A percentile compares a stretch with the other conserved stretches of the same genome.
Conservation (phyloP, 2,329 filamentous ascomycete genomes). For the Ceratocystis cubensis region DNA sequence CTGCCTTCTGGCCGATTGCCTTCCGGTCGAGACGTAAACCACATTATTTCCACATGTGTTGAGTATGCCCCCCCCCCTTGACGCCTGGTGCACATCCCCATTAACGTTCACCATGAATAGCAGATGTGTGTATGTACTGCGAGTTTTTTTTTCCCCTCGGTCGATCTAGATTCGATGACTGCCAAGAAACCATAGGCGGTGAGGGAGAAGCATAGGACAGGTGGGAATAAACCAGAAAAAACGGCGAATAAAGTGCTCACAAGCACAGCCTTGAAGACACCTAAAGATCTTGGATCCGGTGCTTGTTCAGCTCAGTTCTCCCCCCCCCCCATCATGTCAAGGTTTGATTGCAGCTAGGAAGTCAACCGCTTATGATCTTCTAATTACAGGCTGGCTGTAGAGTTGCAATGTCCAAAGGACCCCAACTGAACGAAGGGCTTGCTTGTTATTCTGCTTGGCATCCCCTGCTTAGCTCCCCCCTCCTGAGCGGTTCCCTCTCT, state of each 20-base stretch:
- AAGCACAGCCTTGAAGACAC: background rate
- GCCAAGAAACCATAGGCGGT: background rate
- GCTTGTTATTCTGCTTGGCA: background rate
- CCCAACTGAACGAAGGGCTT: background rate
- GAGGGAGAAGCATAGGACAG: background rate
- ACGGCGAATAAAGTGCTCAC: background rate
- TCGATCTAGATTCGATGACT: background rate
- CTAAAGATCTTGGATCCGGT: background rate
- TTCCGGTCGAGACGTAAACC: background rate
- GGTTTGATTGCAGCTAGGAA: background rate
- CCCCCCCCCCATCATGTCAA: background rate
- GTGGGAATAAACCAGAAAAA: background rate
- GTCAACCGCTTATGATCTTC: background rate
- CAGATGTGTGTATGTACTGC: background rate
- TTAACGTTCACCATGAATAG: background rate
- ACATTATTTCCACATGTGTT: background rate
- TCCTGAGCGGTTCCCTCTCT: slow-evolving; percentile 4
- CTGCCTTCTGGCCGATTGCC: background rate
- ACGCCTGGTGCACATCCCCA: background rate
- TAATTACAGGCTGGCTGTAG: background rate
- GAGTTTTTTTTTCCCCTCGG: background rate
- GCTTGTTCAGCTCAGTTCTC: background rate
- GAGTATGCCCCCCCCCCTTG: background rate
- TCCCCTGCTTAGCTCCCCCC: background rate
- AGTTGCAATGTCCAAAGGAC: background rate